Percentiles rank a stretch among this genome's conserved stretches.
Conservation (phyloP, 2,329 filamentous ascomycete species). For the Didymella arachidicola region DNA sequence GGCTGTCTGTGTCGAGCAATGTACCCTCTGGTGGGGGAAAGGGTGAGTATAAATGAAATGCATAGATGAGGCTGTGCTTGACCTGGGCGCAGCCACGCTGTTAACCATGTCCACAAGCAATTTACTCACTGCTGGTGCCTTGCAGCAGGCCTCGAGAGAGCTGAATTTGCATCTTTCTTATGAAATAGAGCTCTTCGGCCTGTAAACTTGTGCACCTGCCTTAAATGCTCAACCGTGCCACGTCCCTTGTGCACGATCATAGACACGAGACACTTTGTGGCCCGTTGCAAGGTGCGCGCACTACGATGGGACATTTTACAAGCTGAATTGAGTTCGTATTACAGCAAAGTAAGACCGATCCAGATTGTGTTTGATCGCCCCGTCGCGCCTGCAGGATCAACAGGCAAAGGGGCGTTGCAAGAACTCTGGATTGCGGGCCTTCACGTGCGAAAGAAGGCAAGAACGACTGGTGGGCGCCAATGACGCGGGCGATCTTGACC, state of each 20-base stretch:
- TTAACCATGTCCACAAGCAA: background rate
- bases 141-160: background rate
- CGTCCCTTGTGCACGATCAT: background rate
- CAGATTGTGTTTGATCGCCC: conserved; percentile 5
- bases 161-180: background rate
- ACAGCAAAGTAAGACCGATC: background rate
- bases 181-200: background rate
- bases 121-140: background rate
- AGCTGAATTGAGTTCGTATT: background rate
- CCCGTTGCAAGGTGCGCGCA: background rate
- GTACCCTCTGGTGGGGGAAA: background rate
- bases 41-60: background rate
- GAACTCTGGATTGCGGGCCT: background rate
- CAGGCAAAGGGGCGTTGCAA: background rate
- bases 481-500: conserved; percentile 9
- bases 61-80: background rate
- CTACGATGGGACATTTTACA: too few relatives aligned
- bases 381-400: conserved; percentile 2
- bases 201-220: background rate
- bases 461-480: conserved; percentile 14
- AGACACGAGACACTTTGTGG: background rate
- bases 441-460: conserved; percentile 15
- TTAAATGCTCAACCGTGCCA: background rate
- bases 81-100: background rate
- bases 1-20: background rate